These are phyloP conservation scores for Naganishia vaughanmartiniae DNA, from an alignment of 768 basidiomycete species.

Conservation along the genomic window DNA sequence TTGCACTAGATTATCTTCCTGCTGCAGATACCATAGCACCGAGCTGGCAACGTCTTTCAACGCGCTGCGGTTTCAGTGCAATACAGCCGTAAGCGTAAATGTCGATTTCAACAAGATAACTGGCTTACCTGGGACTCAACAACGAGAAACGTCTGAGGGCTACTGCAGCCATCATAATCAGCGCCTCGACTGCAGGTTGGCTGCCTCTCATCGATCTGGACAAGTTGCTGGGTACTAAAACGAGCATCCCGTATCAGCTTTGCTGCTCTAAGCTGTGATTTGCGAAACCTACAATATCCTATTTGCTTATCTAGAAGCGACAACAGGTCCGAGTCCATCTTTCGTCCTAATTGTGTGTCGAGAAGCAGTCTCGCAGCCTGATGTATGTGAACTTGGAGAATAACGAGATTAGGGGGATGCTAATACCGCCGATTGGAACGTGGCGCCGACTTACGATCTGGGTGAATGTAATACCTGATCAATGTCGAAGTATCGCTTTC, in stretches of 20 bases:
- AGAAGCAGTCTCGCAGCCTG: conserved; percentile 75
- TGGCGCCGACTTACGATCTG: conserved; percentile 29
- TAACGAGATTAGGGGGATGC: neutral
- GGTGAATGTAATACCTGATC: conserved; percentile 62
- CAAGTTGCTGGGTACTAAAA: conserved; percentile 20
- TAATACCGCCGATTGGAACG: conserved; percentile 6
- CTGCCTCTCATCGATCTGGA: neutral
- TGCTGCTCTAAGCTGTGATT: neutral
- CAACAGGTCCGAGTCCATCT: conserved; percentile 68
- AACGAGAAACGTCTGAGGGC: conserved; percentile 75
- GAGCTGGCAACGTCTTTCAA: conserved; percentile 83
- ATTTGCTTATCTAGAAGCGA: conserved; percentile 66
- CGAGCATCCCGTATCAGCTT: neutral
- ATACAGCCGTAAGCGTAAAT: neutral
- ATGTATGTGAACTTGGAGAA: conserved; percentile 64
- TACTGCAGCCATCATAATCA: conserved; percentile 78
- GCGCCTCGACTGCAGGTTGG: conserved; percentile 64
- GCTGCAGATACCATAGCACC: conserved; percentile 68
- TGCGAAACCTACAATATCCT: conserved; percentile 56
- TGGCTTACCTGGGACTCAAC: conserved; percentile 65
- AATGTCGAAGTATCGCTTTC: conserved; percentile 71
- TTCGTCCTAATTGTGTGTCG: conserved; percentile 66
- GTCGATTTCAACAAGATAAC: no score
- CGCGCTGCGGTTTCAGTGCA: conserved; percentile 56
- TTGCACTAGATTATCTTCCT: neutral